These are phyloP conservation scores for Trichosanthes cucumerina DNA, from an alignment of 306 rosid species.

Conservation along the genomic window DNA sequence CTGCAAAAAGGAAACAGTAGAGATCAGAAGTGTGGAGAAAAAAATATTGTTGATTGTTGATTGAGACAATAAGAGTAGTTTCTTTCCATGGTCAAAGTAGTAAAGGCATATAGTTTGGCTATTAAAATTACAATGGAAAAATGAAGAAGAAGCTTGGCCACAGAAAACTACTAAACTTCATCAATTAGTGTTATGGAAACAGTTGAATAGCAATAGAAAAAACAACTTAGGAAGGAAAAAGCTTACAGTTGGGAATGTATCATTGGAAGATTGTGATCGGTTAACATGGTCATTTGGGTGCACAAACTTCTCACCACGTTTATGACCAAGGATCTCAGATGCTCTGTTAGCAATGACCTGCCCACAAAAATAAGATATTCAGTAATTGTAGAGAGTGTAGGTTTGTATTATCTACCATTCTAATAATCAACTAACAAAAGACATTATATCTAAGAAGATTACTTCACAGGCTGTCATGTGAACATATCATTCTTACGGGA, in stretches of 20 bases:
- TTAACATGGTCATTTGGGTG: slow-evolving; percentile 99
- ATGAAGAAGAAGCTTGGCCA: neutral
- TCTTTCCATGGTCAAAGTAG: neutral
- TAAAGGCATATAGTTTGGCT: neutral
- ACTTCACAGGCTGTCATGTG: too few relatives aligned
- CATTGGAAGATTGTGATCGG: slow-evolving; percentile 94
- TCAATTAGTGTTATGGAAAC: neutral
- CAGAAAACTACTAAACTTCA: neutral
- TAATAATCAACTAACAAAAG: neutral
- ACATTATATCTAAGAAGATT: neutral
- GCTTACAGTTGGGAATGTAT: slow-evolving; percentile 92
- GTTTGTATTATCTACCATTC: neutral
- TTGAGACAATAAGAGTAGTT: slow-evolving; percentile 1
- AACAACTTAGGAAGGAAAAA: slow-evolving; percentile 9
- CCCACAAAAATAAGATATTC: neutral
- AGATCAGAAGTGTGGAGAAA: slow-evolving; percentile 1
- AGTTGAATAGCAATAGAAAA: neutral
- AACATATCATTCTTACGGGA: neutral
- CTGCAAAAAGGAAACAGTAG: slow-evolving; percentile 22
- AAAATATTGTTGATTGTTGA: neutral
- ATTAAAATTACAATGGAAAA: neutral
- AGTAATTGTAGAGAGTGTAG: neutral
- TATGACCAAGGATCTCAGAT: slow-evolving; percentile 89
- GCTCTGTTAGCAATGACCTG: slow-evolving; percentile 98
- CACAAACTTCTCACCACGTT: slow-evolving; percentile 80